A percentile compares a stretch with the other conserved stretches of the same genome.
phyloP scores from a whole-genome alignment of 176 grass and related monocot genomes.

The Triticum timopheevii region DNA sequence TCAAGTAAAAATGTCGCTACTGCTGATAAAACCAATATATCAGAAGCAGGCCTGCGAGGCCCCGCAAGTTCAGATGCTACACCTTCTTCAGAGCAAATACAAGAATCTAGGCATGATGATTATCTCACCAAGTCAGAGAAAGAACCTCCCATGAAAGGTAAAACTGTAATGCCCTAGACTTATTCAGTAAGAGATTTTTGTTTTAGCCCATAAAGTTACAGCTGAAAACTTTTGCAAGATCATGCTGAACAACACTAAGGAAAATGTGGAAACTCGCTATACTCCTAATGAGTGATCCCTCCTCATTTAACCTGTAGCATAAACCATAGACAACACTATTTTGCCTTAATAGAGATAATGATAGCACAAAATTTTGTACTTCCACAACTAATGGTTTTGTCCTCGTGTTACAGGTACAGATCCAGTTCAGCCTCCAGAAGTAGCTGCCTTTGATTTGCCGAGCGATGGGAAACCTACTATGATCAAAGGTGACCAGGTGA shows the following conservation, averaged over 20 bases:
- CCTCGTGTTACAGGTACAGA: constrained; percentile 4
- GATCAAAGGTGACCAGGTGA: background rate
- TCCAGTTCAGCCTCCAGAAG: background rate
- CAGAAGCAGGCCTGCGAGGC: no score
- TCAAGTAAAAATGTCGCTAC: no score
- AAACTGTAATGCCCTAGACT: no score
- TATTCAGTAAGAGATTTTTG: background rate
- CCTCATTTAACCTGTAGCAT: background rate
- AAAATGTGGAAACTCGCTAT: background rate
- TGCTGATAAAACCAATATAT: no score
- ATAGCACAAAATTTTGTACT: background rate
- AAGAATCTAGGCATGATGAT: no score
- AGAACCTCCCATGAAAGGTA: no score
- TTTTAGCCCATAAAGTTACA: background rate
- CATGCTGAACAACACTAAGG: background rate
- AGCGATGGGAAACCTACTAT: background rate
- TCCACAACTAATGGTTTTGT: background rate
- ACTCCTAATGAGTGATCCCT: background rate
- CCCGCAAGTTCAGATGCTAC: no score
- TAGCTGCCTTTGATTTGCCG: constrained; percentile 8
- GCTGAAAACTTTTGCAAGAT: background rate
- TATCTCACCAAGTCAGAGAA: no score
- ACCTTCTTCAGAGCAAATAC: no score
- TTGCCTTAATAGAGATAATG: background rate
- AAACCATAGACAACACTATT: background rate